Evolutionary conservation across 2,329 filamentous ascomycete genomes (phyloP), one percentile per base, ranked within the genome.

Genomic region (Pseudogymnoascus sp.): DNA sequence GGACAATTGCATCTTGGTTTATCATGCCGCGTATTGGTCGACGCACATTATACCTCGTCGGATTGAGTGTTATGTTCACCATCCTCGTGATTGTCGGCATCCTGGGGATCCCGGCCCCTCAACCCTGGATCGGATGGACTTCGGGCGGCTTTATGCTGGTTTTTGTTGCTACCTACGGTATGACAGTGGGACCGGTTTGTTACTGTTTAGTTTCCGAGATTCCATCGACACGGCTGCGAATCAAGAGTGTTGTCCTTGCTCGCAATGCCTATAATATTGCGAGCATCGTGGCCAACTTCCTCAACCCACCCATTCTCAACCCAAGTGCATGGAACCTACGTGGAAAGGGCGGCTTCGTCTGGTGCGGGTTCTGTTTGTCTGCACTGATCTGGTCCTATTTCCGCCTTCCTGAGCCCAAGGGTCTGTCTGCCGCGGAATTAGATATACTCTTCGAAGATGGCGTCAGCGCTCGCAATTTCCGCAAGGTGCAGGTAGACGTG

Each of bases 21-120:
- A 72, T 42, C 68, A 85, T 84, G 7, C 70, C 84, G 21, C 89
- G 89, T 2, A 77, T 93, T 60, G 91, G 91, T 59, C 89, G 91
- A 60, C 85, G 76, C 5, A 73, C 70, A 3, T 65, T 78, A 8
- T 75, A 75, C 61, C 65, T 77, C 7, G 61, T 25, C 21, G 71
- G 71, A 6, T 66, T 72, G 37, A 50, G 60, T 10, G 66, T 63
- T 5, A 50, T 66, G 5, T 65, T 63, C 3, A 46, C 38, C 10
- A 28, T 66, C 3, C 61, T 68, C 5, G 12, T 69, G 11, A 60
- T 70, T 3, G 66, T 68, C 28, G 66, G 68, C 16, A 64, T 66
- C 12, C 62, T 64, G 71, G 69, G 67, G 16, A 66, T 62, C 10
- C 66, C 62, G 1, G 12, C 64, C 18, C 56, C 64, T 25, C 56